Percentiles rank a stretch among this genome's conserved stretches.
These are phyloP conservation scores for Mucor saturninus DNA, from an alignment of 371 early-diverging fungal genomes.

Conservation along the genomic window DNA sequence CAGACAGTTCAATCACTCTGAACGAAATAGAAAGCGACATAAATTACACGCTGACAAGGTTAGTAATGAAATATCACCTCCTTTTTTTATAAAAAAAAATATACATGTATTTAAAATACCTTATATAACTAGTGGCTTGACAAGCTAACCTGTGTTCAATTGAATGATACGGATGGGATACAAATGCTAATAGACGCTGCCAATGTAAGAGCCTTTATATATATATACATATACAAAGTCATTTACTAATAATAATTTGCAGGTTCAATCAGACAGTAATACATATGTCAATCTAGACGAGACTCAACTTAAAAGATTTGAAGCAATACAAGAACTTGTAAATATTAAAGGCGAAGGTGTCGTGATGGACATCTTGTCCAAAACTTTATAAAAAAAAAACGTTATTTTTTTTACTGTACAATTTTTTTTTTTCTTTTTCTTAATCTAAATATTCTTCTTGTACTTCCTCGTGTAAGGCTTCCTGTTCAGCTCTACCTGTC, in stretches of 20 bases:
- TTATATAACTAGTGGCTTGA: conserved; percentile 5
- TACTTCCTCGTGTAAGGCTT: too few species aligned
- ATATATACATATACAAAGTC: too few species aligned
- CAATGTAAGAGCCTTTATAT: conserved; percentile 4
- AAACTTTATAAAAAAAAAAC: not conserved
- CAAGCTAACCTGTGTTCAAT: not conserved
- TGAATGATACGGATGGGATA: conserved; percentile 5
- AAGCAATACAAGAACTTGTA: conserved; percentile 17
- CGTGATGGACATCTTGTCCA: conserved; percentile 11
- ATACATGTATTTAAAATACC: not conserved
- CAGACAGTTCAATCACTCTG: not conserved
- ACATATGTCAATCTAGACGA: not conserved
- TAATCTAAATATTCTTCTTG: not conserved
- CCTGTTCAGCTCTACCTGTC: not conserved
- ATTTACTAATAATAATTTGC: too few species aligned
- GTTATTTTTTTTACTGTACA: not conserved
- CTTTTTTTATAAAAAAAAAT: too few species aligned
- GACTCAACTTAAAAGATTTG: conserved; percentile 4
- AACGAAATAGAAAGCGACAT: not conserved
- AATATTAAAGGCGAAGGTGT: conserved; percentile 10
- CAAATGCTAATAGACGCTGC: conserved; percentile 27
- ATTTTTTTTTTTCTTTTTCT: too few species aligned
- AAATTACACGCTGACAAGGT: not conserved
- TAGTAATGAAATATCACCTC: not conserved
- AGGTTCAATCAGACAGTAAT: not conserved